Conservation (phyloP, 371 early-diverging fungal genomes). For the Racocetra persica region DNA sequence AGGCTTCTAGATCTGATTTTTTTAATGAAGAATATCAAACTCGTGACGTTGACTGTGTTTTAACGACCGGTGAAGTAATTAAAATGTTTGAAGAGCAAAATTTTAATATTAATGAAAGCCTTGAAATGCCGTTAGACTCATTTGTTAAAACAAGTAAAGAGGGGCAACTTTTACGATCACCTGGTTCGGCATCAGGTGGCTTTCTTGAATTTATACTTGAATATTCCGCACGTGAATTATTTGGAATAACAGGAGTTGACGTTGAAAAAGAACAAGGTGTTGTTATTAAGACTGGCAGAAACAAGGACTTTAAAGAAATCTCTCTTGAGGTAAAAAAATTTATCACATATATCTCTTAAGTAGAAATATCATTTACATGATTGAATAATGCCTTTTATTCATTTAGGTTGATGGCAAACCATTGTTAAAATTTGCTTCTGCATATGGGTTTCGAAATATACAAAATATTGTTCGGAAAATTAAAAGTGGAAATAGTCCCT, state of each 20-base stretch:
- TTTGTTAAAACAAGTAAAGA: conserved; percentile 47
- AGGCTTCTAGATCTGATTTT: conserved; percentile 93
- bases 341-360: not conserved
- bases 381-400: not conserved
- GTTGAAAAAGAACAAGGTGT: conserved; percentile 53
- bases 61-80: conserved; percentile 88
- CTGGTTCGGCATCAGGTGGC: conserved; percentile 91
- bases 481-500: conserved; percentile 71
- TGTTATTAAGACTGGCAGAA: conserved; percentile 73
- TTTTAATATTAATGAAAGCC: conserved; percentile 55
- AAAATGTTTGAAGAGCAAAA: conserved; percentile 77
- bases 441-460: conserved; percentile 96
- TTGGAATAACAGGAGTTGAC: conserved; percentile 64
- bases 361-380: not conserved
- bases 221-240: conserved; percentile 80
- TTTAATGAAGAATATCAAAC: conserved; percentile 78
- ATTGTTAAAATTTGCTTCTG: conserved; percentile 79
- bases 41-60: conserved; percentile 94
- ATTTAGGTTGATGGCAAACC: conserved; percentile 55
- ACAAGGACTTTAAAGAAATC: conserved; percentile 83
- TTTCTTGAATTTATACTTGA: conserved; percentile 86
- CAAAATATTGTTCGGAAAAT: conserved; percentile 93
- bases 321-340: conserved; percentile 54
- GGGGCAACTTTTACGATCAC: conserved; percentile 62
- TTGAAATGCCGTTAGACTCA: conserved; percentile 62